Evolutionary conservation across 352 stramenopile species (phyloP), one percentile per base, ranked within the genome.

Genomic region (Globisporangium nagaii): DNA sequence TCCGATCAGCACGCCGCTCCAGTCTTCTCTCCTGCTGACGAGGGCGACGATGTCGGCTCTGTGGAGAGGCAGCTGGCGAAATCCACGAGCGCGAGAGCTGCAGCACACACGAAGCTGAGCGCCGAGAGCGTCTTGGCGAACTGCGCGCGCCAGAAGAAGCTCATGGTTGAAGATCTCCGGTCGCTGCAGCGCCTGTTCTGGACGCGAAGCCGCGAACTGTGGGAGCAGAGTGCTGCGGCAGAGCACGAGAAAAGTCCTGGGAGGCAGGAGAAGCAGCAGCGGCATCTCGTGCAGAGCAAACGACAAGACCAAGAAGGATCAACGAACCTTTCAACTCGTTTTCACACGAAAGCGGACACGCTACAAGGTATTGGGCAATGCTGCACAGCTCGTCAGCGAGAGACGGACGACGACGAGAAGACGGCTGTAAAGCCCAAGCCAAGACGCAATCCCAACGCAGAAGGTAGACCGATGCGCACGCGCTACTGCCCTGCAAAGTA

Each of bases 161-260:
- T 49, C 46, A 34, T 78, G 5, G 50, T 59, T 5, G 66, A 76
- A 17, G 63, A 73, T 13, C 41, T 80, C 2, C 62, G 63, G 15
- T 47, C 51, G 39, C 44, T 74, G 8, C 60, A 78, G 39, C 49
- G 35, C n/a, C 25, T 68, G 2, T 78, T 80, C 25, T 80, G 71
- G 71, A 15, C 24, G 1, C 49, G 56, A 5, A 58, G 65, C 42
- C 60, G 36, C 34, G 51, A 66, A 30, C 24, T 63, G 19, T 76
- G 70, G 68, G 55, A 60, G 17, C 28, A 58, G 8, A 53, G 47
- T 2, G 12, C 4, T 13, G 13, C 4, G 44, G 12, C 7, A 9
- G 10, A 34, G 8, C n/a, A 53, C 13, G 10, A 25, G 10, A 44
- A 31, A 20, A 24, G 10, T 10, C 17, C 9, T 41, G 9, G 19